Conservation (phyloP, 129 eudicot genomes). For the Artemisia tridentata region DNA sequence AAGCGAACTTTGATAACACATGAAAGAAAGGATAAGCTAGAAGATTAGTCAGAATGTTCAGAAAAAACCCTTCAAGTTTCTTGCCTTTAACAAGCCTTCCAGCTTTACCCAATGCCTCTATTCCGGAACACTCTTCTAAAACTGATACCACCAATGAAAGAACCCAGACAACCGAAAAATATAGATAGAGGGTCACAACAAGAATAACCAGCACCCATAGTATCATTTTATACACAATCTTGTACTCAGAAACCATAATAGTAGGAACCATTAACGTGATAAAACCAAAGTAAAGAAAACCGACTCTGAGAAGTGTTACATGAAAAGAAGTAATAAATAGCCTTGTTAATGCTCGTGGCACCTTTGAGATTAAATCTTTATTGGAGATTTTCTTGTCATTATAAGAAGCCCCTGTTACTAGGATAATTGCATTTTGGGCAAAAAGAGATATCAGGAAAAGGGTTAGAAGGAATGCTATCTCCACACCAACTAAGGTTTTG, state of each 20-base stretch:
- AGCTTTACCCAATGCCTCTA: slow-evolving; percentile 40
- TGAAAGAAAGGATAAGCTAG: neutral
- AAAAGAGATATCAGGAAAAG: neutral
- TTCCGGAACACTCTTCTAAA: slow-evolving; percentile 36
- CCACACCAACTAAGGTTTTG: slow-evolving; percentile 7
- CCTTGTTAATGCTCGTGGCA: slow-evolving; percentile 7
- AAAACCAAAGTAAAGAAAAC: slow-evolving; percentile 8
- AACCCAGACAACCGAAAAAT: slow-evolving; percentile 32
- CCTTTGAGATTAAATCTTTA: slow-evolving; percentile 7
- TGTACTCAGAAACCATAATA: slow-evolving; percentile 5
- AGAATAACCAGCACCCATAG: slow-evolving; percentile 6
- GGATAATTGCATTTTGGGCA: slow-evolving; percentile 14
- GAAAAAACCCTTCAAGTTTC: slow-evolving; percentile 28
- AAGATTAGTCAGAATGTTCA: slow-evolving; percentile 9
- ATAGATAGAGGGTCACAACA: slow-evolving; percentile 5
- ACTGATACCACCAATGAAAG: slow-evolving; percentile 37
- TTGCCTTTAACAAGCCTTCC: slow-evolving; percentile 38
- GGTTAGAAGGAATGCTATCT: slow-evolving; percentile 12
- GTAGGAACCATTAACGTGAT: neutral
- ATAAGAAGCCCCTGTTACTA: slow-evolving; percentile 4
- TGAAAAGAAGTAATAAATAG: slow-evolving; percentile 21
- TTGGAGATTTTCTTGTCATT: neutral
- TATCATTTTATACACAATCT: neutral
- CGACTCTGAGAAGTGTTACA: slow-evolving; percentile 12
- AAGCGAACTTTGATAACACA: neutral